phyloP scores from a whole-genome alignment of 78 protist species.

The Polysphondylium violaceum region DNA sequence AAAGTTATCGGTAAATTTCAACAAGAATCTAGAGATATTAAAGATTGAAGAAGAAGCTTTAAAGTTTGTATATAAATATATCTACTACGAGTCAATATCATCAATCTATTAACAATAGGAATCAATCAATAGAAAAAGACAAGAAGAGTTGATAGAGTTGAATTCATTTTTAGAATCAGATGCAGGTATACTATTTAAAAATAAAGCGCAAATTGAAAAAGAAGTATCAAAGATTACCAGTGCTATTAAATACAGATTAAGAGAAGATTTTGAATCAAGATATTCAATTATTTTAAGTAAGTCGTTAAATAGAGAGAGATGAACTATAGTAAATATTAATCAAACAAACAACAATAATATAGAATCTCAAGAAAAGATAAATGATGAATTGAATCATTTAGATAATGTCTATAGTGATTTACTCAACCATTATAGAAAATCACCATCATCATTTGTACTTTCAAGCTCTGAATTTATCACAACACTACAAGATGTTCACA shows the following conservation, averaged over 20 bases:
- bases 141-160: constrained; percentile 62
- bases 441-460: constrained; percentile 47
- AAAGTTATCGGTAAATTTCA: constrained; percentile 45
- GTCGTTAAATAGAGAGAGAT: too few species aligned
- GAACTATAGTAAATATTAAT: background rate
- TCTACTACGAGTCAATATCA: background rate
- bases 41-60: constrained; percentile 74
- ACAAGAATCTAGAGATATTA: constrained; percentile 53
- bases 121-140: constrained; percentile 42
- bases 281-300: constrained; percentile 40
- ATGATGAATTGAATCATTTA: constrained; percentile 50
- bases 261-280: constrained; percentile 24
- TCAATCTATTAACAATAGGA: background rate
- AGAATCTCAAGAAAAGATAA: constrained; percentile 62
- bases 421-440: constrained; percentile 46
- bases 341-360: background rate
- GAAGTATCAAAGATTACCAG: constrained; percentile 18
- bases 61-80: constrained; percentile 13
- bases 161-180: constrained; percentile 57
- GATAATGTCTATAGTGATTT: constrained; percentile 52
- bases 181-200: constrained; percentile 40
- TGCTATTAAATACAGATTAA: constrained; percentile 43
- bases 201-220: constrained; percentile 37
- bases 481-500: constrained; percentile 45
- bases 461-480: constrained; percentile 18